Evolutionary conservation across 1,284 basidiomycete species (phyloP).

Genomic region (Pterula multifida): DNA sequence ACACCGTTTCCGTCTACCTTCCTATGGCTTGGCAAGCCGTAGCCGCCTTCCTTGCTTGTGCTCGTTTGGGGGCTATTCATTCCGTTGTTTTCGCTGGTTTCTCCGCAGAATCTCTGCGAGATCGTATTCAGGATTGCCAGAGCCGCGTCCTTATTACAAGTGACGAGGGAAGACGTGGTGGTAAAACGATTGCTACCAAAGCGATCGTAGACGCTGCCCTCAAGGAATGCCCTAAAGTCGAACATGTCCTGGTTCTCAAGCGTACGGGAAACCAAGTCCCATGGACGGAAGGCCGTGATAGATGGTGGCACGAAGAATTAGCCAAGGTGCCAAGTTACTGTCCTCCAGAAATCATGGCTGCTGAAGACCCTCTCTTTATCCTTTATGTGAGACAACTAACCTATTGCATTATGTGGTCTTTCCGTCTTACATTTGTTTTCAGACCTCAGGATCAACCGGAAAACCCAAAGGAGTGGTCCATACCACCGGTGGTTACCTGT

Average conservation of each 20-base stretch:
- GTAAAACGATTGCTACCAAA: slow-evolving; percentile 94
- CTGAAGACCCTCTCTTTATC: slow-evolving; percentile 96
- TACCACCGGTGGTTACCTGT: slow-evolving; percentile 88
- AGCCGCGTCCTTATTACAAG: slow-evolving; percentile 89
- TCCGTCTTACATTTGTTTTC: slow-evolving; percentile 7
- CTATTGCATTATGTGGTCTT: slow-evolving; percentile 2
- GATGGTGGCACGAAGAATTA: slow-evolving; percentile 95
- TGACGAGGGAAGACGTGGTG: slow-evolving; percentile 91
- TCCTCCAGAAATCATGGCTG: slow-evolving; percentile 75
- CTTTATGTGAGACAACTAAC: slow-evolving; percentile 64
- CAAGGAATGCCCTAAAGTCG: slow-evolving; percentile 75
- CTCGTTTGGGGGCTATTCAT: slow-evolving; percentile 94
- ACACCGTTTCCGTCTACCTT: slow-evolving; percentile 86
- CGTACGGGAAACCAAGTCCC: slow-evolving; percentile 79
- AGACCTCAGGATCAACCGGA: slow-evolving; percentile 93
- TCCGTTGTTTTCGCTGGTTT: slow-evolving; percentile 99
- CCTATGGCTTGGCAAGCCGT: slow-evolving; percentile 91
- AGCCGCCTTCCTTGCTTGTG: slow-evolving; percentile 94
- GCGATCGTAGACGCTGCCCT: slow-evolving; percentile 90
- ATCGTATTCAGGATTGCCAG: slow-evolving; percentile 86
- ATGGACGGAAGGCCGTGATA: slow-evolving; percentile 81
- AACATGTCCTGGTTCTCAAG: slow-evolving; percentile 85
- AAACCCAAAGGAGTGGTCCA: slow-evolving; percentile 98
- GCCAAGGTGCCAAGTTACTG: slow-evolving; percentile 83
- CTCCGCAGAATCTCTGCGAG: slow-evolving; percentile 91